Base-by-base conservation (phyloP, 345 rosid species). In the Physaria fendleri region DNA sequence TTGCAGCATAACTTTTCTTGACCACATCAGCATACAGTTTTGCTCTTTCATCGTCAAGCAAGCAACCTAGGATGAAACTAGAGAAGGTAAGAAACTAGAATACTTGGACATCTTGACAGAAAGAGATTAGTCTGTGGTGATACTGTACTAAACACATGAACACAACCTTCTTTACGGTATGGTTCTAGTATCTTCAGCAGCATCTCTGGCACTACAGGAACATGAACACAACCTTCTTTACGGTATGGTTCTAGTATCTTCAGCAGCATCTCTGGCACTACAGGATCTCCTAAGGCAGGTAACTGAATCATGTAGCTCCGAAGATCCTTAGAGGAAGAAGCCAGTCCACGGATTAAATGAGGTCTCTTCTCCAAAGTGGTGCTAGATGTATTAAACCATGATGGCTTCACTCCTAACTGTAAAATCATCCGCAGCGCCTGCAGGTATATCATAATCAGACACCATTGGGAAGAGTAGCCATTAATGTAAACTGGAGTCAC, bases 361-460 rank as follows among this genome's bases (percentile, higher is more conserved):
- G 82, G 95, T 76, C 95, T 82, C 72, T 84, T 86, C 60, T 78
- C 78, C 55, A 88, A 75, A 56, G 66, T 52, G 45, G 86, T 86
- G 55, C 99, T 77, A 64, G 74, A 68, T 43, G 95, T 83, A 77
- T 89, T 92, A 73, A 92, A 89, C 97, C 97, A 92, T 67, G 95
- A 86, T 42, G 97, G 88, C 63, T 83, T 80, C 49, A 92, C 99
- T 66, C 99, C 99, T 70, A 93, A 74, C 67, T 93, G 94, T 79
- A 93, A 79, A 72, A 93, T 85, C 97, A 92, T 86, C 72, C 86
- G 84, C 73, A 92, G 73, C 48, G 97, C 99, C 99, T 88, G 79
- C 63, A 73, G 41, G 52, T 22, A 41, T 15, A 47, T n/a, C n/a
- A 46, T 37, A 49, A 62, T 62, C 8, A 45, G 69, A 65, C 13